Percentiles rank a stretch among this genome's conserved stretches.
These are phyloP conservation scores for Candida coleopterorum DNA, from an alignment of 805 yeast genomes.

Conservation along the genomic window DNA sequence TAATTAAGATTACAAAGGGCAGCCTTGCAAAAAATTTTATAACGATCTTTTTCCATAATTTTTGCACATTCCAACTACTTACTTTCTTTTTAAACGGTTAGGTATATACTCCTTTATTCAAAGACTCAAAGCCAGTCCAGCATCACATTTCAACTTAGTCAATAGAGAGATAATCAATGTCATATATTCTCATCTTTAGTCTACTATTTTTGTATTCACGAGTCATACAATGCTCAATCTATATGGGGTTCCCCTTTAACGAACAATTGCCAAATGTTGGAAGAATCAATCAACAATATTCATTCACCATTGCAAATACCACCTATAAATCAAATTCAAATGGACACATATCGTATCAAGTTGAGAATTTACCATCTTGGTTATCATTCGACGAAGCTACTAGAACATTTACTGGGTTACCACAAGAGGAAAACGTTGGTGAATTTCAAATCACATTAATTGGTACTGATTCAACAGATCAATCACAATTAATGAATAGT, in stretches of 20 bases:
- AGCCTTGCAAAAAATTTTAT: no score
- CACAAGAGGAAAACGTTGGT: slow-evolving; percentile 41
- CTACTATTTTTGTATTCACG: slow-evolving; percentile 7
- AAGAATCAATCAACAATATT: slow-evolving; percentile 55
- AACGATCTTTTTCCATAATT: no score
- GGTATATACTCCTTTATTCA: no score
- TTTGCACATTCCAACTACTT: no score
- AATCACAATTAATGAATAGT: slow-evolving; percentile 36
- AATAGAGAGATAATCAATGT: no score
- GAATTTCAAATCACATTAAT: slow-evolving; percentile 43
- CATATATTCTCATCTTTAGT: slow-evolving; percentile 7
- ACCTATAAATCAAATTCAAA: slow-evolving; percentile 50
- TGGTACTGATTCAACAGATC: slow-evolving; percentile 62
- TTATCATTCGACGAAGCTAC: slow-evolving; percentile 59
- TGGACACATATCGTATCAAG: slow-evolving; percentile 49
- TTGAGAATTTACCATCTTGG: slow-evolving; percentile 70
- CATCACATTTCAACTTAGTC: no score
- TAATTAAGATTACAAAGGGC: no score
- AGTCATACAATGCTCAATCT: slow-evolving; percentile 40
- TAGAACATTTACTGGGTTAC: slow-evolving; percentile 68
- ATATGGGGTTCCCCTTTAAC: slow-evolving; percentile 69
- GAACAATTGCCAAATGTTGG: slow-evolving; percentile 89
- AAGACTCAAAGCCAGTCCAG: no score
- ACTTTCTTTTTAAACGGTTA: no score
- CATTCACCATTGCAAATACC: slow-evolving; percentile 62